Evolutionary conservation across 202 grass and related monocot species (phyloP), one percentile per base, ranked within the genome.

Genomic region (Panicum virgatum): DNA sequence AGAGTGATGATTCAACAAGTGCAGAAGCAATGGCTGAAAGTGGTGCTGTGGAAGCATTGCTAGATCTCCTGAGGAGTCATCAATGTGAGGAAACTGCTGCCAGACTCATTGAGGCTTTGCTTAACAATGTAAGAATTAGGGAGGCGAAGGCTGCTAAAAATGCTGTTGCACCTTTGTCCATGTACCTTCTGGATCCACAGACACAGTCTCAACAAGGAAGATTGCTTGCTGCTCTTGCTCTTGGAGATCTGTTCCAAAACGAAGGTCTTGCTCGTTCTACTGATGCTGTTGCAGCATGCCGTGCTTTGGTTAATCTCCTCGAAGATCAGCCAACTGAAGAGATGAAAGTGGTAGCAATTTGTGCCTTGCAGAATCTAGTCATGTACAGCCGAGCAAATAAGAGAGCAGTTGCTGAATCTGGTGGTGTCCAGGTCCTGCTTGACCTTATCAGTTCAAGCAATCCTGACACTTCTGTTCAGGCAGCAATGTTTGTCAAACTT

Each of bases 251-350:
- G 80, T 99, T 99, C 87, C 97, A 99, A 86, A 99, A 94, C 22
- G 97, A 99, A 86, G 86, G 85, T 74, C 87, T 99, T 69, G 97
- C 93, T 85, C 89, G 97, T 83, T 94, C 83, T 73, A 80, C 90
- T 56, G 97, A 99, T 94, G 91, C 97, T 45, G 97, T 99, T 65
- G 89, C 97, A 76, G 97, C 97, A 73, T 99, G 97, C 68, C 92
- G 97, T 23, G 97, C 97, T 73, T 84, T 99, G 76, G 97, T 99
- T 59, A 99, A 99, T 69, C 97, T 99, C 86, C 93, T 99, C 27
- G 97, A 99, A 92, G 97, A 99, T 69, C 93, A 99, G 66, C 97
- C 97, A 76, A 99, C 93, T 56, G 97, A 99, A 86, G 97, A 99
- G 82, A 99, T 96, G 89, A 99, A 99, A 85, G 97, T 96, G 66